These are phyloP conservation scores for Rhizopogon salebrosus DNA, from an alignment of 768 basidiomycete genomes.

Conservation along the genomic window DNA sequence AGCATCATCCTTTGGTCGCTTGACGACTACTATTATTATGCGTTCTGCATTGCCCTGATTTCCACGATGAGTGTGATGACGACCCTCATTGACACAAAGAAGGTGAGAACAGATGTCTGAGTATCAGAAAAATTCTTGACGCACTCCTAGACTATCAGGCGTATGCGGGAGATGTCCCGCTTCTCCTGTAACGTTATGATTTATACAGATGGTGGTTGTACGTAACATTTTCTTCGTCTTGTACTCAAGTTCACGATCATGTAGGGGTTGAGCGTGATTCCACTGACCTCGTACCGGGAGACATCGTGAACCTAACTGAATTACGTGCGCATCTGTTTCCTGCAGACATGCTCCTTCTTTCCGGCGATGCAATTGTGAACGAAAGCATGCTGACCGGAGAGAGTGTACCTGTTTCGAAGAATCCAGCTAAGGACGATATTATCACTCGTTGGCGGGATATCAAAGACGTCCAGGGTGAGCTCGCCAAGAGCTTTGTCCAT, in stretches of 20 bases:
- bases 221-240: constrained; percentile 20
- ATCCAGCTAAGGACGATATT: constrained; percentile 76
- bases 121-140: constrained; percentile 3
- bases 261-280: constrained; percentile 74
- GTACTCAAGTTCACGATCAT: constrained; percentile 2
- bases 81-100: constrained; percentile 88
- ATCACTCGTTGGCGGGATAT: constrained; percentile 65
- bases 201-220: constrained; percentile 68
- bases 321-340: constrained; percentile 72
- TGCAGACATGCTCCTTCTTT: constrained; percentile 86
- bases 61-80: constrained; percentile 78
- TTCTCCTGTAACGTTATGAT: constrained; percentile 77
- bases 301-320: constrained; percentile 84
- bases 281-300: constrained; percentile 80
- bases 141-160: constrained; percentile 64
- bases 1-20: constrained; percentile 92
- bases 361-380: constrained; percentile 96
- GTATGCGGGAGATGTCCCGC: constrained; percentile 96
- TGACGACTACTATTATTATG: constrained; percentile 96
- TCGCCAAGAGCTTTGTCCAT: constrained; percentile 81
- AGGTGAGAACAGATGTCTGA: constrained; percentile 41
- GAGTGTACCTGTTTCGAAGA: constrained; percentile 93
- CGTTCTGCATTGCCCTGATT: constrained; percentile 93
- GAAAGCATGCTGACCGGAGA: constrained; percentile 99
- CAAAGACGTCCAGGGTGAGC: constrained; percentile 54